Percentiles rank a stretch among this genome's conserved stretches.
Conservation (phyloP, 148 eudicot genomes). For the Tetragonia tetragonoides region DNA sequence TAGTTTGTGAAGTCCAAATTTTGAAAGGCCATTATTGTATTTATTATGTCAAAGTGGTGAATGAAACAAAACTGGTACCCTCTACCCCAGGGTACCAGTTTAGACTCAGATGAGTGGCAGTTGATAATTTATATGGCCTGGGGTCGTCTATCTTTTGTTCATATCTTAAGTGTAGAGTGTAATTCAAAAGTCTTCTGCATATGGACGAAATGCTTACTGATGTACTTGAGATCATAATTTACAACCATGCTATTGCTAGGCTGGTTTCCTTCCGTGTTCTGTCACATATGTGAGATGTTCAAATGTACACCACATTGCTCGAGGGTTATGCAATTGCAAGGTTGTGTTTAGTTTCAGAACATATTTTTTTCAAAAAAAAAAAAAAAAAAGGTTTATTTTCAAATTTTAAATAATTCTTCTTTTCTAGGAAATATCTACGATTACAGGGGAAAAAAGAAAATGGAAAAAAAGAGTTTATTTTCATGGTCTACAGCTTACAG, state of each 20-base stretch:
- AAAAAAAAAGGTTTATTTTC: too few relatives aligned
- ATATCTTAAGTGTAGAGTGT: neutral
- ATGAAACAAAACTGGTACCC: slow-evolving; percentile 20
- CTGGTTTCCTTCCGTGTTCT: neutral
- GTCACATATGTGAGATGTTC: too few relatives aligned
- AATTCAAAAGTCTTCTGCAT: slow-evolving; percentile 2
- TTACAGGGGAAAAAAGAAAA: neutral
- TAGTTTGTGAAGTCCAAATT: neutral
- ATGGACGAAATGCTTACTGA: neutral
- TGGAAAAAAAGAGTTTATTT: neutral
- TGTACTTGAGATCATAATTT: neutral
- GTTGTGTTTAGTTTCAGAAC: neutral
- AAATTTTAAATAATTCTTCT: too few relatives aligned
- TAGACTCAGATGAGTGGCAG: slow-evolving; percentile 8
- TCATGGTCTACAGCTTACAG: neutral
- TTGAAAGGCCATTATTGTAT: neutral
- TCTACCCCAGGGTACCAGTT: neutral
- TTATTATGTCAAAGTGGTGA: slow-evolving; percentile 13
- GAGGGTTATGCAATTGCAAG: neutral
- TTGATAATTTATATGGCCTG: neutral
- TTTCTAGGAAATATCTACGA: too few relatives aligned
- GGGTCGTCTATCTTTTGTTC: slow-evolving; percentile 17
- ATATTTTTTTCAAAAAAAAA: too few relatives aligned
- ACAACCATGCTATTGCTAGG: neutral
- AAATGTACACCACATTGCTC: neutral